These are phyloP conservation scores for Cystobasidium sp. DNA, from an alignment of 1,284 basidiomycete species.

Conservation along the genomic window DNA sequence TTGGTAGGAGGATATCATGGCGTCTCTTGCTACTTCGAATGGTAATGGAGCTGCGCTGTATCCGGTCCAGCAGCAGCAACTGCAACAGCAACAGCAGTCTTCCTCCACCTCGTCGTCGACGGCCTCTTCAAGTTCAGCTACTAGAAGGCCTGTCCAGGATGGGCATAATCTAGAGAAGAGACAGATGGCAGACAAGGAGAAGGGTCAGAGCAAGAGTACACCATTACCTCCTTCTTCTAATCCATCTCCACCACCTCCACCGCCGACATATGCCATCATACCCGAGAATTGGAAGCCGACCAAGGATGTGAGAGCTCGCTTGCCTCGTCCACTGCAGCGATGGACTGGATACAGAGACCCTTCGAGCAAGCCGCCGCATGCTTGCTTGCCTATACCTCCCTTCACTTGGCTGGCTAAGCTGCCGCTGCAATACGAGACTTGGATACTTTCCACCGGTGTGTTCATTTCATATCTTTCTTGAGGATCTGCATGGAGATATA, in stretches of 20 bases:
- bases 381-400: constrained; percentile 30
- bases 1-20: too few species aligned
- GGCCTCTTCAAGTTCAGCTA: too few species aligned
- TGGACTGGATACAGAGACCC: constrained; percentile 36
- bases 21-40: too few species aligned
- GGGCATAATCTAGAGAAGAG: too few species aligned
- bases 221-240: not conserved
- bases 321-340: constrained; percentile 20
- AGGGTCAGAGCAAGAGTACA: too few species aligned
- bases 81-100: too few species aligned
- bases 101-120: too few species aligned
- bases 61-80: too few species aligned
- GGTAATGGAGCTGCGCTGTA: too few species aligned
- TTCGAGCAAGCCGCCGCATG: constrained; percentile 7
- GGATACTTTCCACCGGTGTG: constrained; percentile 34
- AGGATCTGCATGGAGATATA: too few species aligned
- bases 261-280: not conserved
- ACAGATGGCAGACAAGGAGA: too few species aligned
- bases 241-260: not conserved
- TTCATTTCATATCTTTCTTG: not conserved
- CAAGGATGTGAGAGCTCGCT: constrained; percentile 18
- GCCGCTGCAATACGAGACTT: constrained; percentile 40
- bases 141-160: too few species aligned
- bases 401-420: constrained; percentile 38
- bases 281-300: constrained; percentile 20